Evolutionary conservation across 768 basidiomycete genomes (phyloP), one percentile per base, ranked within the genome.

Genomic region (Russula compacta): DNA sequence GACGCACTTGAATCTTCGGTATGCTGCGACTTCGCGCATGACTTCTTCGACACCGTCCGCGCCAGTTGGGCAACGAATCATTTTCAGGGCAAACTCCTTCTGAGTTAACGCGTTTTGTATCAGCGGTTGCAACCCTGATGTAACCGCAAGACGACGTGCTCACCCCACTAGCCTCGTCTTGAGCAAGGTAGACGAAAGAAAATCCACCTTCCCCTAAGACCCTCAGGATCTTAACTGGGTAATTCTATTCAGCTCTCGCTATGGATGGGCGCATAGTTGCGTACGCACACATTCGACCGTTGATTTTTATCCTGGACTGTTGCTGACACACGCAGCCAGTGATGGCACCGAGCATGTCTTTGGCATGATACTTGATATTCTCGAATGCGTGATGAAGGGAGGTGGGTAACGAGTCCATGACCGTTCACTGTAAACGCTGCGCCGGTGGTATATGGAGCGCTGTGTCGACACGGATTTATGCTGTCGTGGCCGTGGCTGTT

Each of bases 141-240:
- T 12, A 21, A 51, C 21, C 17, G 47, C 21, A 24, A 7, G 50
- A 61, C 24, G 40, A 76, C 86, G 67, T n/a, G 33, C 61, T 58
- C 69, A 91, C 90, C 53, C 89, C 89, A 67, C 89, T 92, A 61
- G 82, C 78, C 67, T 92, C 89, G 72, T 93, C 91, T 71, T 91
- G 89, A 3, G 86, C 90, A 36, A 90, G 79, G 71, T 93, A 92
- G 8, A 94, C 92, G 68, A 92, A 95, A 35, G 89, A 91, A 78
- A 94, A 95, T 7, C 92, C 95, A 14, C 97, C 95, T 75, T 98
- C 97, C 33, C 97, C 97, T 9, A 99, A 83, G 11, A 98, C 85
- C 62, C 89, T 92, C 53, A 95, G 75, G 55, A 99, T 90, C 70
- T 91, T 87, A 75, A 94, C 89, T 92, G 67, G 11, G 53, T 47